phyloP scores from a whole-genome alignment of 2,329 filamentous ascomycete species.

The Colletotrichum destructivum region DNA sequence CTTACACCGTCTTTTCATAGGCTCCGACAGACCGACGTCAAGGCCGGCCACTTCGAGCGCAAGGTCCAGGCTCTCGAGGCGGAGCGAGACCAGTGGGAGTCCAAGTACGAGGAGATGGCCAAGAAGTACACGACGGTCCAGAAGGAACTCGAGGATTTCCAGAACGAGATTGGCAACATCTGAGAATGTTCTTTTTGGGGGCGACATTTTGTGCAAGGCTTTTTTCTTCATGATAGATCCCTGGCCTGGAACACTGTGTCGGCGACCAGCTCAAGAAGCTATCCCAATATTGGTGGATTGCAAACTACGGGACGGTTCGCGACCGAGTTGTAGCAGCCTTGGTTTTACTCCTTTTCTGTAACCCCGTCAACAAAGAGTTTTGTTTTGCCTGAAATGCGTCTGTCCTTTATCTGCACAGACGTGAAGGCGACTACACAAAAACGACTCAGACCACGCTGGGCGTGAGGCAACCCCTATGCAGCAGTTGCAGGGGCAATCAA shows the following conservation, averaged over 20 bases:
- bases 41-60: conserved; percentile 98
- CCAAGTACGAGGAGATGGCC: conserved; percentile 97
- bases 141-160: conserved; percentile 93
- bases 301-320: conserved; percentile 34
- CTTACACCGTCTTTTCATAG: conserved; percentile 63
- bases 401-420: conserved; percentile 9
- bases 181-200: conserved; percentile 61
- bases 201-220: conserved; percentile 29
- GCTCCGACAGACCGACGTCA: conserved; percentile 98
- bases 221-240: conserved; percentile 35
- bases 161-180: conserved; percentile 93
- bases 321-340: conserved; percentile 39
- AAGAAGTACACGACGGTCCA: conserved; percentile 88
- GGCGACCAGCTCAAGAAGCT: conserved; percentile 35
- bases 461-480: conserved; percentile 29
- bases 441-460: conserved; percentile 34
- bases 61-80: conserved; percentile 97
- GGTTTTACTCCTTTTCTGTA: conserved; percentile 38
- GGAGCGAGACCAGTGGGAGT: conserved; percentile 93
- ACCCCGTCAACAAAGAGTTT: conserved; percentile 38
- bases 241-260: conserved; percentile 36
- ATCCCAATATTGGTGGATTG: conserved; percentile 38
- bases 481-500: conserved; percentile 26
- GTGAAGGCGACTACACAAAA: conserved; percentile 21
- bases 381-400: conserved; percentile 35